Conservation (phyloP, 2,329 filamentous ascomycete genomes). For the Aspergillus costaricaensis region DNA sequence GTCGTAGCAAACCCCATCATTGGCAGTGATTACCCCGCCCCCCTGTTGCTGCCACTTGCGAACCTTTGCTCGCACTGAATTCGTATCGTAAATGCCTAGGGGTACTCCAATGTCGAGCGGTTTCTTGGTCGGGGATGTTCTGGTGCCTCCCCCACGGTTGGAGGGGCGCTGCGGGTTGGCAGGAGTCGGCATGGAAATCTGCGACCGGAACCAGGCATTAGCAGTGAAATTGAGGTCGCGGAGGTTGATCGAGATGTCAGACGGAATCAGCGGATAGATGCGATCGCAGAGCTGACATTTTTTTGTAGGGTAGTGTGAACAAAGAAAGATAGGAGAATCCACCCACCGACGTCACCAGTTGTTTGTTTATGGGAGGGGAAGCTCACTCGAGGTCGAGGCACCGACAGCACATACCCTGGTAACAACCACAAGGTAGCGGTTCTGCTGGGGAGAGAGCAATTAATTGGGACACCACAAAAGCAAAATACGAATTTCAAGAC, state of each 20-base stretch:
- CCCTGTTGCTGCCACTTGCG: slow-evolving; percentile 82
- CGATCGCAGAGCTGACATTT: not conserved
- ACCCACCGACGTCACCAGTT: slow-evolving; percentile 19
- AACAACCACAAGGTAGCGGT: not conserved
- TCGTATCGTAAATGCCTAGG: slow-evolving; percentile 61
- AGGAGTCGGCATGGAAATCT: slow-evolving; percentile 44
- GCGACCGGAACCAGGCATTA: slow-evolving; percentile 14
- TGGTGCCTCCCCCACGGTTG: slow-evolving; percentile 59
- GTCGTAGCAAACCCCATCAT: slow-evolving; percentile 58
- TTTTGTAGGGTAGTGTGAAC: slow-evolving; percentile 6
- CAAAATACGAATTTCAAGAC: not conserved
- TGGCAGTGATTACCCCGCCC: slow-evolving; percentile 64
- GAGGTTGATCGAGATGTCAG: slow-evolving; percentile 17
- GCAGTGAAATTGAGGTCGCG: slow-evolving; percentile 14
- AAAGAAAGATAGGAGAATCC: not conserved
- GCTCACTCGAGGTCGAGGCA: slow-evolving; percentile 7
- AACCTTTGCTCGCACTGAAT: slow-evolving; percentile 75
- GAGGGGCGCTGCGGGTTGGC: slow-evolving; percentile 42
- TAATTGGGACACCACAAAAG: not conserved
- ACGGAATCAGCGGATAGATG: not conserved
- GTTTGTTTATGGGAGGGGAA: slow-evolving; percentile 17
- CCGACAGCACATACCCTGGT: slow-evolving; percentile 8
- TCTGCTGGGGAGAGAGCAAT: not conserved
- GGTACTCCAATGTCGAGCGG: slow-evolving; percentile 52
- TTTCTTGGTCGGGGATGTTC: slow-evolving; percentile 55